Base-by-base conservation (phyloP, 768 basidiomycete species). In the Lyophyllum shimeji region DNA sequence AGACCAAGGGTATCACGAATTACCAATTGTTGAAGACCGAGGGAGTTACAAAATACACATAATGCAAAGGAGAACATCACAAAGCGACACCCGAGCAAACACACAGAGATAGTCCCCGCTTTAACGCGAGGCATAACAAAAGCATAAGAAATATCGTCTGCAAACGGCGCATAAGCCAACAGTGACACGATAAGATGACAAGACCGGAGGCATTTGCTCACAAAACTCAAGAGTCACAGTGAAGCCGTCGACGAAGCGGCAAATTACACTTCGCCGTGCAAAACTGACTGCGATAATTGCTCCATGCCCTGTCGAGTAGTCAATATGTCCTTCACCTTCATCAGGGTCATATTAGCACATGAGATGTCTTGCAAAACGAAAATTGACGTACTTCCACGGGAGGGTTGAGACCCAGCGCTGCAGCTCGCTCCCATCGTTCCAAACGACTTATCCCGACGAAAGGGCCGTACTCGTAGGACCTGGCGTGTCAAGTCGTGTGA, bases 361-460 rank as follows among this genome's bases (percentile, higher is more conserved):
- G 29, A 47, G 5, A n/a, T n/a, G 21, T 57, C 12, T 49, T 51
- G 17, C 50, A 20, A 37, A 52, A 53, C 12, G 24, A 20, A 7
- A 0, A 8, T 7, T 31, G 20, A 33, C 82, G 55, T 62, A 89
- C 93, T 78, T 93, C 90, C 15, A 66, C 59, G 2, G 93, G 94
- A 13, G 95, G 95, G 46, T 86, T 77, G 18, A 97, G 74, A 1
- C 93, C 93, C 44, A 95, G 76, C 9, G 79, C 78, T 24, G 85
- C 69, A 0, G 95, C 95, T 47, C 95, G 79, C 65, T 95, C 83
- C 93, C 94, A 98, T 37, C 95, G 78, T 58, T 95, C 85, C 13
- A 96, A 71, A 25, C 95, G 84, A n/a, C 85, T 82, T 52, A 92
- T 79, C 0, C 91, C 89, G 20, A 87, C 73, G 60, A 87, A 91